These are phyloP conservation scores for Cenchrus purpureus DNA, from an alignment of 176 grass and related monocot species.

Conservation along the genomic window DNA sequence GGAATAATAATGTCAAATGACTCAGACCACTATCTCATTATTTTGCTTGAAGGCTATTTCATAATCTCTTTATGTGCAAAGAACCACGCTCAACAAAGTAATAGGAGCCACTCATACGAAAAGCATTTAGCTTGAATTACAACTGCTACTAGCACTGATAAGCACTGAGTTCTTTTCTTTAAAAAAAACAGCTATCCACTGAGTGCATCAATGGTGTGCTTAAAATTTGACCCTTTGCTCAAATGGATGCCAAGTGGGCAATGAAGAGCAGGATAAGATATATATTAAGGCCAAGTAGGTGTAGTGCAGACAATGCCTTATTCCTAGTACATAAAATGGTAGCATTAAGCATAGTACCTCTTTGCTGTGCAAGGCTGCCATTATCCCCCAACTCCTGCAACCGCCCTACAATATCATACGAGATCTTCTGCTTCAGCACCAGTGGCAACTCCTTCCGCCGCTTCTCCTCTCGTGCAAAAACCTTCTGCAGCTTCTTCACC, in stretches of 20 bases:
- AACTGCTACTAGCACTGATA: slow-evolving; percentile 15
- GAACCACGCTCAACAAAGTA: neutral
- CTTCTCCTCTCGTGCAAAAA: slow-evolving; percentile 55
- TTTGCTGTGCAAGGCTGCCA: slow-evolving; percentile 55
- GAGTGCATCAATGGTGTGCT: neutral
- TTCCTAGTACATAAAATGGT: slow-evolving; percentile 2
- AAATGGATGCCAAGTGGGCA: neutral
- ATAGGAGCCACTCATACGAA: neutral
- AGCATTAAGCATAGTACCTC: slow-evolving; percentile 50
- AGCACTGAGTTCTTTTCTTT: neutral
- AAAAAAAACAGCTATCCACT: neutral
- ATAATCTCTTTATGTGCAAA: slow-evolving; percentile 11
- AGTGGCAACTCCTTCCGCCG: slow-evolving; percentile 59
- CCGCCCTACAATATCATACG: slow-evolving; percentile 58
- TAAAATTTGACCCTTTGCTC: slow-evolving; percentile 18
- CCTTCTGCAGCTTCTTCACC: slow-evolving; percentile 73
- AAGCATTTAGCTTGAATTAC: neutral
- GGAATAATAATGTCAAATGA: neutral
- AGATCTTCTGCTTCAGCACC: slow-evolving; percentile 71
- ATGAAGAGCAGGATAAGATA: neutral
- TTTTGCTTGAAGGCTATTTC: neutral
- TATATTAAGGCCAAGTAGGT: slow-evolving; percentile 2
- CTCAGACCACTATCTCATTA: neutral
- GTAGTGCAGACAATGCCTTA: neutral
- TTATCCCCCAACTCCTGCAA: slow-evolving; percentile 53